Conservation (phyloP, 257 asterid species). For the Buddleja alternifolia region DNA sequence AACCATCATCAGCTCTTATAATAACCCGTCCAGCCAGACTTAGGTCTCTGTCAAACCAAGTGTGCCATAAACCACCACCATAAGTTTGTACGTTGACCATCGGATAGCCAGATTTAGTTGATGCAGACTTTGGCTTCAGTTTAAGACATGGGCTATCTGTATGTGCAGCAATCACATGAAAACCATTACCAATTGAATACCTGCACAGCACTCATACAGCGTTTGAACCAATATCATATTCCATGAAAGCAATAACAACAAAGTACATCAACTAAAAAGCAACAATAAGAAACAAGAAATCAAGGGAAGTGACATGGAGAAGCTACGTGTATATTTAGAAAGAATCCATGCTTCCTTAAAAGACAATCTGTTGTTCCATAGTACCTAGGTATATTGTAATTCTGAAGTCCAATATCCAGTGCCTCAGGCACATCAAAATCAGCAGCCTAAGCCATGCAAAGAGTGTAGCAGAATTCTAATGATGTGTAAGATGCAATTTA, state of each 20-base stretch:
- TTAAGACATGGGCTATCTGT: slow-evolving; percentile 98
- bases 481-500: slow-evolving; percentile 26
- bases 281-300: slow-evolving; percentile 17
- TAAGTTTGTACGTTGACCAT: slow-evolving; percentile 94
- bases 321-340: neutral
- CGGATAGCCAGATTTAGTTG: slow-evolving; percentile 85
- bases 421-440: slow-evolving; percentile 22
- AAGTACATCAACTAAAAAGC: slow-evolving; percentile 4
- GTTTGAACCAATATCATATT: slow-evolving; percentile 25
- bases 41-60: slow-evolving; percentile 97
- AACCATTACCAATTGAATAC: slow-evolving; percentile 84
- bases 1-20: slow-evolving; percentile 77
- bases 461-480: slow-evolving; percentile 8
- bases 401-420: slow-evolving; percentile 18
- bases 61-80: slow-evolving; percentile 98
- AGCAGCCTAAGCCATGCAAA: slow-evolving; percentile 17
- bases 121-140: slow-evolving; percentile 93
- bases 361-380: no score
- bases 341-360: neutral
- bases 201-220: slow-evolving; percentile 62
- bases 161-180: slow-evolving; percentile 96
- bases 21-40: slow-evolving; percentile 97
- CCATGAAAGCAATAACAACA: slow-evolving; percentile 2
- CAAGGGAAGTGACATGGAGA: slow-evolving; percentile 7
- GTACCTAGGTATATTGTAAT: no score